These are phyloP conservation scores for Fusarium xyrophilum DNA, from an alignment of 2,329 filamentous ascomycete species.

Conservation along the genomic window DNA sequence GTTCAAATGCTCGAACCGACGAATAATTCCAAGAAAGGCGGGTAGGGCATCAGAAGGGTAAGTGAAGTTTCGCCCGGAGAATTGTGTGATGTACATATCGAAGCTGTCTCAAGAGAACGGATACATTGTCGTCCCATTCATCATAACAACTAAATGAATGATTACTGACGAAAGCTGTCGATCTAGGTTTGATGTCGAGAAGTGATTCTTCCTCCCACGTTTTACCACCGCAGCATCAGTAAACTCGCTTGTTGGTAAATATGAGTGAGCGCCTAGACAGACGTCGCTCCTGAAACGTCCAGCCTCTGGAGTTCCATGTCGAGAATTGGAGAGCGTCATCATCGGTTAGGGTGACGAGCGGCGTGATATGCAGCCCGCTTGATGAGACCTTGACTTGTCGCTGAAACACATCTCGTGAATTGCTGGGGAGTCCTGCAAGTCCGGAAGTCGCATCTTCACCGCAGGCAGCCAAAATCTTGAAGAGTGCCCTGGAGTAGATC, in stretches of 20 bases:
- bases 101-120: neutral
- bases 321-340: neutral
- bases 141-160: too few species aligned
- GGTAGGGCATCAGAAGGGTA: conserved; percentile 6
- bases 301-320: conserved; percentile 8
- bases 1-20: conserved; percentile 21
- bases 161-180: too few species aligned
- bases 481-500: conserved; percentile 9
- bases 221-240: conserved; percentile 8
- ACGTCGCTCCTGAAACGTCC: conserved; percentile 21
- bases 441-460: neutral
- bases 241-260: conserved; percentile 13
- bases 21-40: conserved; percentile 12
- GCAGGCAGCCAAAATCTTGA: neutral
- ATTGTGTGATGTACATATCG: conserved; percentile 6
- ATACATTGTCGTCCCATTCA: neutral
- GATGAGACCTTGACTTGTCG: neutral
- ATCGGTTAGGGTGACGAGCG: neutral
- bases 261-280: conserved; percentile 12
- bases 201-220: conserved; percentile 28
- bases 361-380: neutral
- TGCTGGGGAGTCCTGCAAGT: neutral
- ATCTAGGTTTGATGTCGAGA: neutral
- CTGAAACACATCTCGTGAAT: neutral
- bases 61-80: conserved; percentile 2